Percentiles rank a stretch among this genome's conserved stretches.
phyloP scores from a whole-genome alignment of 2,329 filamentous ascomycete genomes.

The Xylariaceae sp. region DNA sequence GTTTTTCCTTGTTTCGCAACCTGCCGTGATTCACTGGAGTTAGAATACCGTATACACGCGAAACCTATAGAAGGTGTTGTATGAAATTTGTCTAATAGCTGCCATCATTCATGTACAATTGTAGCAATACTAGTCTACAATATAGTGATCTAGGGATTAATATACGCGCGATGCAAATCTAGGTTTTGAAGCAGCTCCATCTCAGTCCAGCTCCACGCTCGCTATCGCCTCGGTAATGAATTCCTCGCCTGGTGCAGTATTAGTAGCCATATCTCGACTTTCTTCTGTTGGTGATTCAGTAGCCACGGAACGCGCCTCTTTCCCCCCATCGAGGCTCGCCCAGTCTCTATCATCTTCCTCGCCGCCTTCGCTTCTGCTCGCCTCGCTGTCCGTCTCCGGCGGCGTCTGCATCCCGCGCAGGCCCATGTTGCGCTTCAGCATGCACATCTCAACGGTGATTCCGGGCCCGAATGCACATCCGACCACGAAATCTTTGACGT shows the following conservation, averaged over 20 bases:
- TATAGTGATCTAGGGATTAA: too few species aligned
- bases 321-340: constrained; percentile 33
- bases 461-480: constrained; percentile 75
- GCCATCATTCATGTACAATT: constrained; percentile 2
- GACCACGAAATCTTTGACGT: constrained; percentile 62
- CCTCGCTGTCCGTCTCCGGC: constrained; percentile 61
- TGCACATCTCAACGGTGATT: constrained; percentile 70
- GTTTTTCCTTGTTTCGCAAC: too few species aligned
- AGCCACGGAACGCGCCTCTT: constrained; percentile 30
- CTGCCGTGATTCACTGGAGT: too few species aligned
- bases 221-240: constrained; percentile 34
- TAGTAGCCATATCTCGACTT: background rate
- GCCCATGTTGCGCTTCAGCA: constrained; percentile 59
- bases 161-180: background rate
- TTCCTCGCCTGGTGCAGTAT: constrained; percentile 7
- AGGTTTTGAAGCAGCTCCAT: background rate
- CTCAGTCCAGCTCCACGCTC: constrained; percentile 35
- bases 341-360: constrained; percentile 42
- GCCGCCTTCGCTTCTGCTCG: constrained; percentile 49
- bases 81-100: too few species aligned
- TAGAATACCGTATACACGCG: too few species aligned
- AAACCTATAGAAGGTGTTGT: too few species aligned
- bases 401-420: constrained; percentile 51
- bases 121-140: constrained; percentile 6
- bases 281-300: constrained; percentile 16